Conservation (phyloP, 306 rosid species). For the Casuarina equisetifolia region DNA sequence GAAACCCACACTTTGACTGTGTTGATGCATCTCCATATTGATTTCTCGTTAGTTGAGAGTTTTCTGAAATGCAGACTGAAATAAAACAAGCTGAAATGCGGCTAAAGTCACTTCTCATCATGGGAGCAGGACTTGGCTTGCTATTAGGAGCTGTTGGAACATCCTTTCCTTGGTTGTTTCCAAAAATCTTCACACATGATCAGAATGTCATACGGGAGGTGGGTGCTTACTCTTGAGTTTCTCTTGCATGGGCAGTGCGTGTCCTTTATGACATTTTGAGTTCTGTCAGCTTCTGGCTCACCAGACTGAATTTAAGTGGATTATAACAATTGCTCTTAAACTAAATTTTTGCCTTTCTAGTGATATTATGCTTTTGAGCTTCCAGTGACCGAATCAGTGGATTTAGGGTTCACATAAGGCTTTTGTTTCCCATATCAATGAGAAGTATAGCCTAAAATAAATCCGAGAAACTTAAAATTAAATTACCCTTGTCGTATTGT, state of each 20-base stretch:
- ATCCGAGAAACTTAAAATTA: background rate
- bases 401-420: background rate
- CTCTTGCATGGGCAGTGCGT: background rate
- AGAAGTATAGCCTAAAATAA: background rate
- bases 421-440: background rate
- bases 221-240: slow-evolving; percentile 28
- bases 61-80: slow-evolving; percentile 24
- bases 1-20: background rate
- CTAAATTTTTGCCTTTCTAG: background rate
- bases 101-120: slow-evolving; percentile 50
- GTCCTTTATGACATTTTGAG: background rate
- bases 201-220: slow-evolving; percentile 74
- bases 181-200: slow-evolving; percentile 74
- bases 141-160: slow-evolving; percentile 75
- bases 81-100: slow-evolving; percentile 16
- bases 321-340: background rate
- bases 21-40: background rate
- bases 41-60: slow-evolving; percentile 3
- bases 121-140: slow-evolving; percentile 70
- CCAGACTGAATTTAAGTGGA: too few species aligned
- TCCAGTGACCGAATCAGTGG: background rate
- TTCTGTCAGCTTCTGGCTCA: background rate
- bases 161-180: slow-evolving; percentile 71
- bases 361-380: background rate
- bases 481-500: background rate